Evolutionary conservation across 2,329 filamentous ascomycete genomes (phyloP), one percentile per base, ranked within the genome.

Genomic region (Trichoderma lentiforme): DNA sequence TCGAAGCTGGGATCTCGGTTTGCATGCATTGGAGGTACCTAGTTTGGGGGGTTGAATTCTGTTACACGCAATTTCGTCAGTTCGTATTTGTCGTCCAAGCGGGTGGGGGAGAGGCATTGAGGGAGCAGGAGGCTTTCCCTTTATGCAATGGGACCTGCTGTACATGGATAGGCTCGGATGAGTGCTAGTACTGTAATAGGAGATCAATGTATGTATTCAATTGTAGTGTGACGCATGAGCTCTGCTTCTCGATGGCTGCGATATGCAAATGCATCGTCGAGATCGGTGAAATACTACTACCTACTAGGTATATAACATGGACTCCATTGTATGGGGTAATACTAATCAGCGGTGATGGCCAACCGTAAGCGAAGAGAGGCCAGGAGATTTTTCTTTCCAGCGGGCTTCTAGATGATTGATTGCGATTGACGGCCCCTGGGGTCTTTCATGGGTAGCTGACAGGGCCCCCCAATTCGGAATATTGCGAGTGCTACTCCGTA

Each of bases 371-470:
- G 30, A 53, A 36, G 4, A 21, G 30, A 43, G 4, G 32, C 39
- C 21, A 43, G 24, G 24, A 30, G 51, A 28, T 12, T 28, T 67
- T 57, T 15, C 56, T 67, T 67, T 67, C 64, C 64, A 58, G 51
- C 24, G 51, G 24, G 24, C 63, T 66, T 67, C 64, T 43, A 67
- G 64, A 67, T 58, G 64, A n/a, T 36, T 65, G 47, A 24, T 39
- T 67, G 51, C 21, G 47, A 67, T 56, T 43, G 53, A 58, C 51
- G 7, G 32, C 8, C 12, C 24, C 24, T 9, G 30, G 30, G 30
- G 30, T 30, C 30, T 21, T 26, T 58, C 39, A 26, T 51, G 62
- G 62, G 47, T 11, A 53, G 47, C n/a, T 9, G 47, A 53, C 47
- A 24, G 47, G 47, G 47, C 11, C 18, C 47, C 47, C 47, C 47